Evolutionary conservation across 2,329 filamentous ascomycete genomes (phyloP).

Genomic region (Botryosphaeria dothidea): DNA sequence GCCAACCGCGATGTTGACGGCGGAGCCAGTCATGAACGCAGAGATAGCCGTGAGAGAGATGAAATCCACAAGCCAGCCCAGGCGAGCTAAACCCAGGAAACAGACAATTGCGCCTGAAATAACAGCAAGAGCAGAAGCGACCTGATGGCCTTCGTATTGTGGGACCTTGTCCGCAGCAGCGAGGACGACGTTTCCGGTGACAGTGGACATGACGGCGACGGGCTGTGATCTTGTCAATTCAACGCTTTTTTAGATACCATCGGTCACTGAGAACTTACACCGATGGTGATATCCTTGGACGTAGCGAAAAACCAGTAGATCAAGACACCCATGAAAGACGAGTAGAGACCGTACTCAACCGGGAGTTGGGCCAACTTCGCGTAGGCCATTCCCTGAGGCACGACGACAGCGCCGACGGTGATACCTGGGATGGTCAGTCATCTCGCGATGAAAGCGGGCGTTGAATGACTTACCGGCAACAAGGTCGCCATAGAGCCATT

Average conservation of each 20-base stretch:
- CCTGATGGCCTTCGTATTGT: conserved; percentile 60
- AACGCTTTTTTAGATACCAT: not conserved
- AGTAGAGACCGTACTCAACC: conserved; percentile 84
- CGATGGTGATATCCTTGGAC: conserved; percentile 97
- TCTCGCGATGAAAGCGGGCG: not conserved
- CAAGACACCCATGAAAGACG: conserved; percentile 92
- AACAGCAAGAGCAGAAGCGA: conserved; percentile 79
- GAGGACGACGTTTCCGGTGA: conserved; percentile 79
- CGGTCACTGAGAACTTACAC: conserved; percentile 56
- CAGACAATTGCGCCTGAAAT: conserved; percentile 78
- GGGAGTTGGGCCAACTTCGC: conserved; percentile 78
- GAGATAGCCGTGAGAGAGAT: conserved; percentile 90
- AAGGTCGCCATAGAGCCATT: conserved; percentile 86
- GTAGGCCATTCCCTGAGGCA: conserved; percentile 98
- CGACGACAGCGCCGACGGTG: conserved; percentile 76
- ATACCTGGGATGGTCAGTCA: conserved; percentile 50
- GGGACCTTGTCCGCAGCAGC: conserved; percentile 61
- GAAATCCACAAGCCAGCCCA: conserved; percentile 90
- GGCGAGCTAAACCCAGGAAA: conserved; percentile 74
- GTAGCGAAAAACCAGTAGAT: conserved; percentile 98
- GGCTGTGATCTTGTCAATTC: conserved; percentile 54
- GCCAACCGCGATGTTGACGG: conserved; percentile 81
- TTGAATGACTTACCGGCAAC: conserved; percentile 77
- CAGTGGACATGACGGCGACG: conserved; percentile 91
- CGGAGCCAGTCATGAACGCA: conserved; percentile 97